Evolutionary conservation across 208 protist genomes (phyloP).

Genomic region (Leishmania arabica): DNA sequence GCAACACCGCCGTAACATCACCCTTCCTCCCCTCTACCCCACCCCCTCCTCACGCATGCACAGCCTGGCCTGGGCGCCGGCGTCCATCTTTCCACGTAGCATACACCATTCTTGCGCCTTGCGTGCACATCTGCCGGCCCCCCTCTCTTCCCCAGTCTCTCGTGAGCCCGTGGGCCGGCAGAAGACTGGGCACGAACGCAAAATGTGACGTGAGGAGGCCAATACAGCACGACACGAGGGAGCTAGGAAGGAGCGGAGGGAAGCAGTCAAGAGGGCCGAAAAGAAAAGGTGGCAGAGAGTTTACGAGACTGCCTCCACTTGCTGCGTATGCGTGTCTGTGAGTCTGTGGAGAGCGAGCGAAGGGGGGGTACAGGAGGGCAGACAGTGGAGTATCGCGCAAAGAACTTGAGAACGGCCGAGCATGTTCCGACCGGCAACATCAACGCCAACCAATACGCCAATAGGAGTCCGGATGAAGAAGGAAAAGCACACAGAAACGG

Average conservation of each 20-base stretch:
- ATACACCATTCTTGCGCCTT: neutral
- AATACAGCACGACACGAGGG: too few species aligned
- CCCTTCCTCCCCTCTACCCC: neutral
- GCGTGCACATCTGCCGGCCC: neutral
- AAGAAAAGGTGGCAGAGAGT: neutral
- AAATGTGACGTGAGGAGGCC: too few species aligned
- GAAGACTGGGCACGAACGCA: neutral
- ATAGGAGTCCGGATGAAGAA: neutral
- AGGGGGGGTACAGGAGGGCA: neutral
- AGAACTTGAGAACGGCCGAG: neutral
- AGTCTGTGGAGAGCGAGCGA: neutral
- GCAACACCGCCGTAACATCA: neutral
- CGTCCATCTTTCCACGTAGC: too few species aligned
- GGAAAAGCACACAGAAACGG: neutral
- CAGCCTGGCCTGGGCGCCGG: neutral
- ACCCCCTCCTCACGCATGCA: neutral
- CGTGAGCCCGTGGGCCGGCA: too few species aligned
- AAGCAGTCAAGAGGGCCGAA: neutral
- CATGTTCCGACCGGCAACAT: neutral
- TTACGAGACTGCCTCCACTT: neutral
- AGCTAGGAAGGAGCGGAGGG: neutral
- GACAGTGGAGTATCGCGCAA: neutral
- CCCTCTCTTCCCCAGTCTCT: too few species aligned
- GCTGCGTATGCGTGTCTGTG: slow-evolving; percentile 9
- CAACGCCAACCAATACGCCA: neutral